Evolutionary conservation across 2,329 filamentous ascomycete genomes (phyloP), one percentile per base, ranked within the genome.

Genomic region (Venturia oleaginea): DNA sequence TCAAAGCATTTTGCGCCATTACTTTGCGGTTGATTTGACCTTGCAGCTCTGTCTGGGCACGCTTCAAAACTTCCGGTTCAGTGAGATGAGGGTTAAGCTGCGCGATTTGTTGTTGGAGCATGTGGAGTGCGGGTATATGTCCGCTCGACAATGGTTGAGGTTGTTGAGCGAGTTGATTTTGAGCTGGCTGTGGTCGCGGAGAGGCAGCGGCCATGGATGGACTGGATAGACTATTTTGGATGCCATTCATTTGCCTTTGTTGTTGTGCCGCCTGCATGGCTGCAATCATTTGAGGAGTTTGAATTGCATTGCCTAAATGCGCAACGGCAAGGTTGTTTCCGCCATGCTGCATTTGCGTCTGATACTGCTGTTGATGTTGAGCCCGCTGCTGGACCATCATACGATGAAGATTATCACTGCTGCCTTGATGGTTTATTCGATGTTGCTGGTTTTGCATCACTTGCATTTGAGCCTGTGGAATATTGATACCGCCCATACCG

Each of bases 401-500:
- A 15, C 74, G 73, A 57, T 57, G 51, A 67, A 75, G 70, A 64
- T 75, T 72, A 57, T 76, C 73, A 15, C 61, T 61, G 17, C 62
- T 57, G 54, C 72, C 74, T 66, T 75, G 75, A 54, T 69, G 70
- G 27, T 40, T 82, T 78, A 90, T 82, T 64, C 87, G 83, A 63
- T 84, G 81, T 67, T 88, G 83, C 67, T 88, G 83, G 59, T 76
- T 77, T 67, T 78, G 79, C 74, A 82, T 77, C 19, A 81, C 80
- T 69, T 88, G 86, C 78, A 91, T 82, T 68, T 88, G 88, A 30
- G 88, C 86, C 72, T 90, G 87, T 43, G 86, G 85, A 30, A 89
- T 80, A 57, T 83, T 83, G 66, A 84, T 85, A 2, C 63, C 80
- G 70, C 75, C 84, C 80, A 71, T 82, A 74, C 68, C 83, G 76